Evolutionary conservation across 1,284 basidiomycete genomes (phyloP), one percentile per base, ranked within the genome.

Genomic region (Cystobasidium sp.): DNA sequence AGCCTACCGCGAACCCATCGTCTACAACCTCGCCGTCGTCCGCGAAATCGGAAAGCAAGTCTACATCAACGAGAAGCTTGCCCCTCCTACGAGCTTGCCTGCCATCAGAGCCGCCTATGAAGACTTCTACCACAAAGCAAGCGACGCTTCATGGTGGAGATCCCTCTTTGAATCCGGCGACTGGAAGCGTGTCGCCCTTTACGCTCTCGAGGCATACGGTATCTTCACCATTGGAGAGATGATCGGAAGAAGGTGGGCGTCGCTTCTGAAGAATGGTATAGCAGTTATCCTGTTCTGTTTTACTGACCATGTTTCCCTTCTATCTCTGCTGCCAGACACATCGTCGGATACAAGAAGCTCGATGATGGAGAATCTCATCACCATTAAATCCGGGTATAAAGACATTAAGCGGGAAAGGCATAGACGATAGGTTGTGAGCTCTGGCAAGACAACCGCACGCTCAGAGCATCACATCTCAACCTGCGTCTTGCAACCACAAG

Each of bases 221-320:
- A 90, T 94, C 79, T 94, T 91, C 85, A 91, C 92, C 88, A 88
- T 97, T 85, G 94, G 94, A 73, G 93, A 97, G 84, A 95, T 96
- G 78, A 81, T 95, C 78, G 93, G 93, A 58, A 87, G 92, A 78
- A 88, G 92, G 83, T 88, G 88, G 47, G 71, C 53, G 63, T 10
- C 18, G 18, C n/a, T 14, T 14, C 46, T 14, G 14, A 14, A 20
- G 24, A 4, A 22, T 3, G 52, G 49, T n/a, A 8, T 24, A n/a
- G 22, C 47, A 31, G 3, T 63, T 14, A 6, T 41, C 46, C 14
- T 63, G 12, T 20, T 5, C 16, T 22, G 8, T 9, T 31, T 16
- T n/a, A 7, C 63, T 39, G 44, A 53, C 63, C 64, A 46, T 10
- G 16, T 24, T 10, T 22, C 39, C 43, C 58, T 41, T 62, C 63